These are phyloP conservation scores for Citrus inodora DNA, from an alignment of 345 rosid genomes.

Conservation along the genomic window DNA sequence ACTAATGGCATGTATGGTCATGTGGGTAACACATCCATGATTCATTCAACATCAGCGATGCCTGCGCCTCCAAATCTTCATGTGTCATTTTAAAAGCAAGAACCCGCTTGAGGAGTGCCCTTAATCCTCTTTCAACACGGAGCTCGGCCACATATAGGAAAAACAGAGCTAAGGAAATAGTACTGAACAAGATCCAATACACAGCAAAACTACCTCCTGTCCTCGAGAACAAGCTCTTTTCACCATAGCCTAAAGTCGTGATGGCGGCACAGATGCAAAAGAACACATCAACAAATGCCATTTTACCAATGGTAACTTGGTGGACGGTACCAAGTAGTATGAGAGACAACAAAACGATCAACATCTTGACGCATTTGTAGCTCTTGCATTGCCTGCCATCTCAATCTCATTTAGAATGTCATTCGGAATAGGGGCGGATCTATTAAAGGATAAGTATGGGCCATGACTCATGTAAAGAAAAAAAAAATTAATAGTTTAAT, in stretches of 20 bases:
- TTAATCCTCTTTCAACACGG: conserved; percentile 53
- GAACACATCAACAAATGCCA: conserved; percentile 49
- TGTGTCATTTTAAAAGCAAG: conserved; percentile 52
- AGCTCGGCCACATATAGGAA: conserved; percentile 62
- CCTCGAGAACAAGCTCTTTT: conserved; percentile 53
- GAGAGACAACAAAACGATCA: conserved; percentile 38
- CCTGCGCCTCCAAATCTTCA: conserved; percentile 63
- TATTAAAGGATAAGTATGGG: too few species aligned
- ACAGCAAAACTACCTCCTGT: conserved; percentile 55
- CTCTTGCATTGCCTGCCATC: conserved; percentile 34
- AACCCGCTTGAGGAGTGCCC: conserved; percentile 59
- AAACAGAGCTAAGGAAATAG: conserved; percentile 64
- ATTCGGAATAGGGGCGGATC: too few species aligned
- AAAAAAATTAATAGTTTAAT: too few species aligned
- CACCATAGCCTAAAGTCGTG: conserved; percentile 77
- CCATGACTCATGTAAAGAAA: too few species aligned
- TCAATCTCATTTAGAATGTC: conserved; percentile 47
- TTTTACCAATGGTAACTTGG: conserved; percentile 39
- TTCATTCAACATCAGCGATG: conserved; percentile 46
- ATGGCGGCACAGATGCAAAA: conserved; percentile 78
- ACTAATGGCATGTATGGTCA: not conserved
- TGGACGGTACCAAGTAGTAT: conserved; percentile 45
- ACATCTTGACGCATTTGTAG: conserved; percentile 47
- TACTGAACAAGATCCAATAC: conserved; percentile 66
- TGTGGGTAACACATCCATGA: not conserved